phyloP scores from a whole-genome alignment of 805 yeast genomes.

The Myxozyma mucilagina region DNA sequence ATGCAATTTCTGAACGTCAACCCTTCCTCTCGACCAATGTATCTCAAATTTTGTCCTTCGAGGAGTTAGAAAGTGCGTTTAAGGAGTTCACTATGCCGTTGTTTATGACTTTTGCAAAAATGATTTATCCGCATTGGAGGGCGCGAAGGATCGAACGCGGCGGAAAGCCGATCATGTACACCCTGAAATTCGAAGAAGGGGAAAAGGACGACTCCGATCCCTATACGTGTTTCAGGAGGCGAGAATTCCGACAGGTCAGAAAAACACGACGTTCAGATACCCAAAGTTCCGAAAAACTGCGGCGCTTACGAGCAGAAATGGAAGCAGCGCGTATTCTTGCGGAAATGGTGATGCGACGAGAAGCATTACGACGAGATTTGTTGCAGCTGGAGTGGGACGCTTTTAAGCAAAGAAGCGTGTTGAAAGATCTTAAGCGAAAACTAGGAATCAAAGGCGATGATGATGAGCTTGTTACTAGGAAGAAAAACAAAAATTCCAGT shows the following conservation, averaged over 20 bases:
- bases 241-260: slow-evolving; percentile 93
- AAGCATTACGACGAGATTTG: slow-evolving; percentile 59
- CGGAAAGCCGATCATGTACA: slow-evolving; percentile 74
- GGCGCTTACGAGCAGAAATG: slow-evolving; percentile 72
- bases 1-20: slow-evolving; percentile 72
- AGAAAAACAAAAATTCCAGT: slow-evolving; percentile 49
- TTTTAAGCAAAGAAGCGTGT: slow-evolving; percentile 69
- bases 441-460: slow-evolving; percentile 81
- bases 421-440: slow-evolving; percentile 72
- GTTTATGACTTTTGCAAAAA: slow-evolving; percentile 54
- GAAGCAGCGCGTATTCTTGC: slow-evolving; percentile 71
- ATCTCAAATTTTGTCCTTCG: slow-evolving; percentile 63
- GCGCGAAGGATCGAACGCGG: slow-evolving; percentile 63
- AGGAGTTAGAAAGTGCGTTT: slow-evolving; percentile 54
- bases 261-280: slow-evolving; percentile 94
- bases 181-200: slow-evolving; percentile 77
- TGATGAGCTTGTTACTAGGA: slow-evolving; percentile 75
- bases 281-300: slow-evolving; percentile 80
- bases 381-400: slow-evolving; percentile 63
- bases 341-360: slow-evolving; percentile 71
- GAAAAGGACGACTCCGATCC: slow-evolving; percentile 94
- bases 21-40: slow-evolving; percentile 90
- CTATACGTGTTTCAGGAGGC: slow-evolving; percentile 89
- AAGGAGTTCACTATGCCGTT: slow-evolving; percentile 13
- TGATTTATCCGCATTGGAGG: slow-evolving; percentile 81